Base-by-base conservation (phyloP, 495 filamentous ascomycete genomes). In the Penicillium taxi region DNA sequence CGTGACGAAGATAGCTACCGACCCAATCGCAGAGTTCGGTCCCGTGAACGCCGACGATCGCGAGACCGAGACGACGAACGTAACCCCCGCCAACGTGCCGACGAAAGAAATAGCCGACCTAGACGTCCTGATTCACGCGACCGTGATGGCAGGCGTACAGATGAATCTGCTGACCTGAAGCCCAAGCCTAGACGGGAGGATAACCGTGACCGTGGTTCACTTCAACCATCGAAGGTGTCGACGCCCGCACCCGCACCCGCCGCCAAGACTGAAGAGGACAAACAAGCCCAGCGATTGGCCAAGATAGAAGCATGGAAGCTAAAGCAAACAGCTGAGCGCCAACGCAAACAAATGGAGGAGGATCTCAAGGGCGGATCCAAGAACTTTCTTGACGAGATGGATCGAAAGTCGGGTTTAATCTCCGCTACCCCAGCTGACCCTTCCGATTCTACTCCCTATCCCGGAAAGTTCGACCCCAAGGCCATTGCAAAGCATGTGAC, bases 281-380 rank as follows among this genome's bases (percentile, higher is more conserved):
- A 91, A 53, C 84, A 87, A 52, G 83, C 79, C 29, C 85, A 93
- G 55, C 68, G 84, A 33, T 69, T 89, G 22, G 85, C 87, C 19
- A 90, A 87, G 42, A 56, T 94, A 21, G 84, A 89, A 57, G 85
- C 86, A 44, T 94, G 88, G 87, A 94, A 93, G 58, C 79, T 83
- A 56, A 91, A 93, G 48, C 82, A 86, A 44, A 75, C 75, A 12
- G 86, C 84, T 24, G 77, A 87, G 49, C 81, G 83, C 45, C 83
- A 83, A 50, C 73, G 73, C 31, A 87, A 86, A 48, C 79, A 85
- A 55, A 80, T 80, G 37, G 80, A 80, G 47, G 65, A 77, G n/a
- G 66, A 61, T 15, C n/a, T n/a, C n/a, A 72, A 69, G 5, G 75
- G 76, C 30, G 78, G 74, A 28, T 73, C 80, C 29, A 64, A 77